These are phyloP conservation scores for Plasmodium ovale DNA, from an alignment of 169 alveolate species.

Conservation along the genomic window DNA sequence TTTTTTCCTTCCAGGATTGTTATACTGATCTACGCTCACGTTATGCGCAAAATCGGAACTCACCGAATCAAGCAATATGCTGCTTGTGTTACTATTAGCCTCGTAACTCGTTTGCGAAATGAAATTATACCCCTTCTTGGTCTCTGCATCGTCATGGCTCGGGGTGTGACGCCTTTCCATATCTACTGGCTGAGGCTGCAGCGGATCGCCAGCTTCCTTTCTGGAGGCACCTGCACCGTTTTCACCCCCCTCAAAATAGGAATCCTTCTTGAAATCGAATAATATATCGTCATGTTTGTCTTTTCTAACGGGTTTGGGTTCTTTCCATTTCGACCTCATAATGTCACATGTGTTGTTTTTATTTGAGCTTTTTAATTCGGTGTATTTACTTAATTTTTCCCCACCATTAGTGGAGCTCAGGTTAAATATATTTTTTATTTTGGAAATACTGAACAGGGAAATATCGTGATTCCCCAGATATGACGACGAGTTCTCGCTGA, in stretches of 20 bases:
- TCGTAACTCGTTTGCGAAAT: constrained; percentile 77
- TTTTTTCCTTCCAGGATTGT: constrained; percentile 4
- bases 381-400: neutral
- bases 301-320: neutral
- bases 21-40: constrained; percentile 40
- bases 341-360: constrained; percentile 19
- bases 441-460: constrained; percentile 43
- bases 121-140: constrained; percentile 29
- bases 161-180: neutral
- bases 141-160: neutral
- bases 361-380: constrained; percentile 1
- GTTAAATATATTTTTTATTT: constrained; percentile 57
- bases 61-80: constrained; percentile 38
- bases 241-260: neutral
- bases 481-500: constrained; percentile 45
- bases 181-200: neutral
- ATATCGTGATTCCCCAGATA: constrained; percentile 56
- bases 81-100: constrained; percentile 67
- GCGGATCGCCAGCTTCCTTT: neutral
- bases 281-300: constrained; percentile 41
- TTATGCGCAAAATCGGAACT: constrained; percentile 49
- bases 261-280: constrained; percentile 10
- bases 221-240: neutral
- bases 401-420: constrained; percentile 12
- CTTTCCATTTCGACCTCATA: neutral